Evolutionary conservation across 352 stramenopile genomes (phyloP).

Genomic region (Pythium utonaiense): DNA sequence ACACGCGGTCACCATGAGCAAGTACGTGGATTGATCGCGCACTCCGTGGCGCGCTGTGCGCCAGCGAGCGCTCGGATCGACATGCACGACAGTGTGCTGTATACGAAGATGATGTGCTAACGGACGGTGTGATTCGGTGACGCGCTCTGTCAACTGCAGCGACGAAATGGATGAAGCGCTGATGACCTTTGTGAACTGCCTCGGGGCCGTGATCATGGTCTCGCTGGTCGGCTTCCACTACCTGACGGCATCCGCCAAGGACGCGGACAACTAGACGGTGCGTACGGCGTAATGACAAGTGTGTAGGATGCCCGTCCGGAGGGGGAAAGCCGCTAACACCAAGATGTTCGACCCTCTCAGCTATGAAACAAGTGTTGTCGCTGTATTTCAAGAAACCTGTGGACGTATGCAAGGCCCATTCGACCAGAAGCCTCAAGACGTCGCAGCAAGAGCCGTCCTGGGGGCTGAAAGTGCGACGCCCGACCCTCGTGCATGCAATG

Average conservation of each 20-base stretch:
- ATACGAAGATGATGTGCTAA: background rate
- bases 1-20: constrained; percentile 26
- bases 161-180: constrained; percentile 84
- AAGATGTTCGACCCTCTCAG: background rate
- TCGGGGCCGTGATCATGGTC: constrained; percentile 86
- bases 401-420: background rate
- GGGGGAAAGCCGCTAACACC: background rate
- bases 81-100: too few relatives aligned
- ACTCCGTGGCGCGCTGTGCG: background rate
- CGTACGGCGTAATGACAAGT: background rate
- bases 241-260: constrained; percentile 75
- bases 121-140: background rate
- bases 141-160: constrained; percentile 29
- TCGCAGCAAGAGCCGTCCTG: background rate
- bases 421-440: background rate
- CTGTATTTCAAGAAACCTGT: background rate
- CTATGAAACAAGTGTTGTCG: background rate
- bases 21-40: constrained; percentile 16
- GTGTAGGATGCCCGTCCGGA: too few relatives aligned
- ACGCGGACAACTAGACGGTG: constrained; percentile 64
- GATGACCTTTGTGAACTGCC: constrained; percentile 88
- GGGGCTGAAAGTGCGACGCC: background rate
- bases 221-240: constrained; percentile 88
- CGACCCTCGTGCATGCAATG: background rate
- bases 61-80: background rate